phyloP scores from a whole-genome alignment of 768 basidiomycete species.

The Goffeauzyma gilvescens region DNA sequence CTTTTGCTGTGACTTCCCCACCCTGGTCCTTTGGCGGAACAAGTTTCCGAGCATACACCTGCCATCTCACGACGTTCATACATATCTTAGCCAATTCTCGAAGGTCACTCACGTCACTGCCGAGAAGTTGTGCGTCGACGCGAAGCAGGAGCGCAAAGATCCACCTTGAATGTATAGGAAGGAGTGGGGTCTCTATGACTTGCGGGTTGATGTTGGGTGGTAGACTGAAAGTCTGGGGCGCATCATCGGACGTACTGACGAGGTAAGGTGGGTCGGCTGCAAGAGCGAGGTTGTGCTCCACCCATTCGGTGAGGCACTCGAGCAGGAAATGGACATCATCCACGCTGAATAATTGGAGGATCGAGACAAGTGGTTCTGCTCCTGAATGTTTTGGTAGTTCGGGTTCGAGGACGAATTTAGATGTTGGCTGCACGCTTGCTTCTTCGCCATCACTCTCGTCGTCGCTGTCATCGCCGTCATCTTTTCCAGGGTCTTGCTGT shows the following conservation, averaged over 20 bases:
- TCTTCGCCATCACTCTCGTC: constrained; percentile 1
- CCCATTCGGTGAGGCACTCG: neutral
- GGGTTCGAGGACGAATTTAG: constrained; percentile 10
- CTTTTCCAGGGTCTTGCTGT: no score
- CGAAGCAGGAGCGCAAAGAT: constrained; percentile 21
- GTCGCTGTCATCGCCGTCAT: neutral
- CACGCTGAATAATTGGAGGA: neutral
- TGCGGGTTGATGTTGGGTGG: neutral
- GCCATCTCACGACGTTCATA: constrained; percentile 21
- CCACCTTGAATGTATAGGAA: constrained; percentile 19
- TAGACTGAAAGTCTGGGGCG: neutral
- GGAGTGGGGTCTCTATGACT: constrained; percentile 11
- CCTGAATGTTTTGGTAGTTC: constrained; percentile 11
- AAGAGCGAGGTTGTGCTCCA: neutral
- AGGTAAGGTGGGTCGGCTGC: neutral
- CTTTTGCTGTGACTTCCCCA: constrained; percentile 1
- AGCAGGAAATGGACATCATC: neutral
- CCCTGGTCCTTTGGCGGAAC: constrained; percentile 8
- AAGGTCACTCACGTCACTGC: constrained; percentile 16
- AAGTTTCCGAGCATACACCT: constrained; percentile 14
- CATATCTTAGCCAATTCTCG: constrained; percentile 19
- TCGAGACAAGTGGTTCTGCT: constrained; percentile 14
- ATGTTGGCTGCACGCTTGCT: constrained; percentile 4
- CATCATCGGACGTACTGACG: neutral
- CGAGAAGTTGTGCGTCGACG: constrained; percentile 17